Base-by-base conservation (phyloP, 345 rosid genomes). In the Acer negundo region DNA sequence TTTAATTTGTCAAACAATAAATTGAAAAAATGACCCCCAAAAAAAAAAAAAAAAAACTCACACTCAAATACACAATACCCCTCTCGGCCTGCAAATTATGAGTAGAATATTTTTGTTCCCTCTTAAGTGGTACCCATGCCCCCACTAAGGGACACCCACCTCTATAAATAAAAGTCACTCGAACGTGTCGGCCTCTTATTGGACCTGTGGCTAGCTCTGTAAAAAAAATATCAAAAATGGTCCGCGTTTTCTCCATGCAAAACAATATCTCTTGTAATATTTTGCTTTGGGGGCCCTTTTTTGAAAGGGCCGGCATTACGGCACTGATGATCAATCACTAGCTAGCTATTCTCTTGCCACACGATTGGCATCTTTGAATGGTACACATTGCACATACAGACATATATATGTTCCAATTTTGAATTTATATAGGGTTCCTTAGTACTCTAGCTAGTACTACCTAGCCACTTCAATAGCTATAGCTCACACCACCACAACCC, bases 321-420 rank as follows among this genome's bases (percentile, higher is more conserved):
- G 74, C 75, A 75, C 63, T 81, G 24, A 28, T 70, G 62, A 77
- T 35, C 38, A 6, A 35, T 35, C 38, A 35, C 38, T 35, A 35
- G 6, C 74, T 58, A 55, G 6, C 71, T 58, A 55, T 69, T 38
- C 66, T 58, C 1, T 73, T 70, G 73, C 82, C 89, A 84, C 87
- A 78, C 75, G 84, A 82, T 78, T 78, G 75, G 87, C 82, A 80
- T 86, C 87, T 84, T 82, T 86, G 85, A 81, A 83, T 76, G 51
- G 26, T 56, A 28, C 62, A 24, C 63, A 2, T 13, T 56, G 22
- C 62, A 24, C 63, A 2, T 13, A 42, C 58, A 46, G 15, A 46
- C 3, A 9, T 2, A 42, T 10, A 46, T 46, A 46, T 10, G 49
- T 11, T 46, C 13, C 49, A 46, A 42, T 42, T 42, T 42, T 42